phyloP scores from a whole-genome alignment of 345 rosid species.

The Citrus sp. region DNA sequence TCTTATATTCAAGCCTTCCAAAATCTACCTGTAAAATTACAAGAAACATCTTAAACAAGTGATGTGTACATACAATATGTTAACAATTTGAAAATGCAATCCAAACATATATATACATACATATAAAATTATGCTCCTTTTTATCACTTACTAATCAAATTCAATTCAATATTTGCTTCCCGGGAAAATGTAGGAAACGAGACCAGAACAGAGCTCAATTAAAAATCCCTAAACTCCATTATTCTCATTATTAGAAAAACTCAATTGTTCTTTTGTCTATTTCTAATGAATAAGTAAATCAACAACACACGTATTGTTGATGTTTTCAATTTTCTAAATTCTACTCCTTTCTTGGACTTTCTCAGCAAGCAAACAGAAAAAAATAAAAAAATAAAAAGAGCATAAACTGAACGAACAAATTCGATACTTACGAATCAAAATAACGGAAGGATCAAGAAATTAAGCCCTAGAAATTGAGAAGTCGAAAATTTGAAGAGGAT shows the following conservation, averaged over 20 bases:
- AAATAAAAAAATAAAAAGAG: neutral
- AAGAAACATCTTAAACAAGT: neutral
- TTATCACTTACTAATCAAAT: neutral
- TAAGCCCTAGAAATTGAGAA: neutral
- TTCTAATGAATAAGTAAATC: neutral
- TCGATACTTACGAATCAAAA: constrained; percentile 7
- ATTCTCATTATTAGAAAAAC: neutral
- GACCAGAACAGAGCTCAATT: neutral
- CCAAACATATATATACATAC: no score
- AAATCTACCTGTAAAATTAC: neutral
- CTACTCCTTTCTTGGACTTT: neutral
- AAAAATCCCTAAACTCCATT: neutral
- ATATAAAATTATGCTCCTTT: no score
- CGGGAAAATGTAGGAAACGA: neutral
- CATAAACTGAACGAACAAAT: neutral
- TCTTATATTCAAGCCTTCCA: constrained; percentile 9
- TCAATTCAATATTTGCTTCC: neutral
- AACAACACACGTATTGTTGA: neutral
- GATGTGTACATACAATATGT: neutral
- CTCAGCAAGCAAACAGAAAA: neutral
- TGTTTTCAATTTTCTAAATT: neutral
- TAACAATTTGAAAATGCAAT: neutral
- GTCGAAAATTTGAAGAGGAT: neutral
- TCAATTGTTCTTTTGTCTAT: neutral
- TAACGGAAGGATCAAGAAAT: neutral